Conservation (phyloP, 306 rosid species). For the Prunus padus region DNA sequence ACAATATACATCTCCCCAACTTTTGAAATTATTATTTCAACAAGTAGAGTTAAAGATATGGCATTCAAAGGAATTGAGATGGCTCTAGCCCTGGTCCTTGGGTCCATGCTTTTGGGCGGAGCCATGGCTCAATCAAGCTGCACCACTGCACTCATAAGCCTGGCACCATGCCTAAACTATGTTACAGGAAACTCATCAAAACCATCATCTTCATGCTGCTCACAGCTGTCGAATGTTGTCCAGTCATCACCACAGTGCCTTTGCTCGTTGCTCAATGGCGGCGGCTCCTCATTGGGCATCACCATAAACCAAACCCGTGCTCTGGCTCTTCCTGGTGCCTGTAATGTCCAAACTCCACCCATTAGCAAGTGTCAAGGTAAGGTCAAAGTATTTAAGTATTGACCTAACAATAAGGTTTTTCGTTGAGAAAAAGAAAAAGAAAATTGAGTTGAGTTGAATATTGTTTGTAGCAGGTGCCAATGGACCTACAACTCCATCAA, state of each 20-base stretch:
- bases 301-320: conserved; percentile 61
- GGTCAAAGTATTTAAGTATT: not conserved
- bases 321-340: conserved; percentile 59
- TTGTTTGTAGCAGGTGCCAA: conserved; percentile 31
- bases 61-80: conserved; percentile 25
- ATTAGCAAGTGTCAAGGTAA: conserved; percentile 56
- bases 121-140: conserved; percentile 60
- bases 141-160: conserved; percentile 36
- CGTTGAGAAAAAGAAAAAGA: not conserved
- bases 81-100: conserved; percentile 34
- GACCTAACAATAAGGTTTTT: not conserved
- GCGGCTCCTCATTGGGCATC: conserved; percentile 48
- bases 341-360: conserved; percentile 64
- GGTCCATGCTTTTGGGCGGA: conserved; percentile 29
- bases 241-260: conserved; percentile 74
- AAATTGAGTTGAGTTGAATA: not conserved
- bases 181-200: conserved; percentile 55
- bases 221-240: conserved; percentile 56
- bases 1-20: not conserved
- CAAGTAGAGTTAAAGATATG: conserved; percentile 18
- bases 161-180: conserved; percentile 61
- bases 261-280: conserved; percentile 59
- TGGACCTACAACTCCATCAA: conserved; percentile 39
- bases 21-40: not conserved
- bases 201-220: conserved; percentile 71